Evolutionary conservation across 805 yeast genomes (phyloP), one percentile per base, ranked within the genome.

Genomic region (Wickerhamiella spandovensis): DNA sequence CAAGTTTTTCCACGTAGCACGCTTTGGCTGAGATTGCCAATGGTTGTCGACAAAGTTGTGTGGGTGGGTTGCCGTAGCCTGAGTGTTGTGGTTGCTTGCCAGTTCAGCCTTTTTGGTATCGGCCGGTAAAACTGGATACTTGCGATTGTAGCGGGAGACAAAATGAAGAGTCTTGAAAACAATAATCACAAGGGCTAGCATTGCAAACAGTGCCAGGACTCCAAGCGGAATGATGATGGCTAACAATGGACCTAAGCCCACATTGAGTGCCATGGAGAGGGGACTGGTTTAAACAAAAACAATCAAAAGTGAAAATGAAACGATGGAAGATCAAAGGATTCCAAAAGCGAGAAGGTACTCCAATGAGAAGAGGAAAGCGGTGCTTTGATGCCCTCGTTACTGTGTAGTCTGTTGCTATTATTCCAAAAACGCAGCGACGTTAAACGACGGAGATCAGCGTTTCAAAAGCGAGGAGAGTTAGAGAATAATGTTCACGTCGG

Each of bases 201-300:
- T 32, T 7, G 55, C 44, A 9, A 49, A 30, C 17, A 58, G 43
- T 2, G 51, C 44, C 5, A 57, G 52, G 3, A 49, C 53, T n/a
- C 62, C 59, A 5, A 58, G 49, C 8, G 62, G 58, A n/a, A 58
- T 58, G 12, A 55, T 58, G 21, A 58, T 54, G n/a, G 61, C 58
- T 15, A 58, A 42, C 20, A 58, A 51, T n/a, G 54, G 49, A 5
- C 50, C 49, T n/a, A 57, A 46, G 8, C 52, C 41, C 25, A 51
- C 54, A 4, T 48, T 15, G 12, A 39, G 24, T 2, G 56, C 55
- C 59, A 56, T 56, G 17, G 15, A 17, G 12, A 23, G n/a, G n/a
- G n/a, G 44, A 42, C 24, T 41, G 25, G 30, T 12, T 25, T 17
- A 17, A 32, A 3, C 8, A n/a, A 15, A 23, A 25, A 44, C 8